These are phyloP conservation scores for Solanum virginianum DNA, from an alignment of 257 asterid species.

Conservation along the genomic window DNA sequence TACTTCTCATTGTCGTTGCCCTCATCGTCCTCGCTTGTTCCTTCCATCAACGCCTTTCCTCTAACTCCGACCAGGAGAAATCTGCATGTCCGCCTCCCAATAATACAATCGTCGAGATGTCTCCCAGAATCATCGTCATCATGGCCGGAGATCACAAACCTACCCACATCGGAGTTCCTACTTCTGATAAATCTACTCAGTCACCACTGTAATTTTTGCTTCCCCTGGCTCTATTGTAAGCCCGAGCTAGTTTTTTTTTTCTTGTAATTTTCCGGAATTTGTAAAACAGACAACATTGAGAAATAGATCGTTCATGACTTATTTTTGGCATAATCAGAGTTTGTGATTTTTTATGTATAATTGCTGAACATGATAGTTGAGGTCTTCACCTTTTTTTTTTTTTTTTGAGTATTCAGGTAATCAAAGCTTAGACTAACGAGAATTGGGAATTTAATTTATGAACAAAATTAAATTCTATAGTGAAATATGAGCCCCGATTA, in stretches of 20 bases:
- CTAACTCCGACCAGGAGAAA: slow-evolving; percentile 15
- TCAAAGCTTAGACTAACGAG: background rate
- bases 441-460: background rate
- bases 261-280: background rate
- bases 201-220: background rate
- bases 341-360: background rate
- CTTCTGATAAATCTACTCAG: background rate
- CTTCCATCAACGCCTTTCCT: slow-evolving; percentile 10
- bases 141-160: slow-evolving; percentile 83
- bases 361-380: background rate
- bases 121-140: slow-evolving; percentile 54
- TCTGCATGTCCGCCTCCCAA: slow-evolving; percentile 3
- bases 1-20: slow-evolving; percentile 28
- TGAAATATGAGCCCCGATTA: background rate
- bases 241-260: background rate
- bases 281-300: background rate
- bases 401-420: background rate
- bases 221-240: background rate
- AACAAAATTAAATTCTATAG: background rate
- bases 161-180: slow-evolving; percentile 46
- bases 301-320: background rate
- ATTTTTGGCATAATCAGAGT: background rate
- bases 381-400: background rate
- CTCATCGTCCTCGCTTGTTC: slow-evolving; percentile 50
- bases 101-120: background rate